Base-by-base conservation (phyloP, 495 filamentous ascomycete genomes). In the Penicillium antarcticum region DNA sequence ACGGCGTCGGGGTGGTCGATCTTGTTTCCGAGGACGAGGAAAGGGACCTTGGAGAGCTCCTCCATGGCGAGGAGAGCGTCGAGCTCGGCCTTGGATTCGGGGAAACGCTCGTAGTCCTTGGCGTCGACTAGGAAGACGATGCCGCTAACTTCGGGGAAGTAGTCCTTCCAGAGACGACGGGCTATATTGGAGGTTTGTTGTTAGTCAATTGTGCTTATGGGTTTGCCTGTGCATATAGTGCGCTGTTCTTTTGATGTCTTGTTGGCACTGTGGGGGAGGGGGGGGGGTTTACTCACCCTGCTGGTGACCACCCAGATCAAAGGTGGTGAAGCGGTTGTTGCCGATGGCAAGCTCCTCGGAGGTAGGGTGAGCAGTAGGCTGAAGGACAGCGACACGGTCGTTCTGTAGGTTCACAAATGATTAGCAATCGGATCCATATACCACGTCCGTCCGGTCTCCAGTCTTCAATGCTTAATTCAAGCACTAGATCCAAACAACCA, bases 111-210 rank as follows among this genome's bases (percentile, higher is more conserved):
- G 72, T 87, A 85, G 73, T 98, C 95, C 75, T 95, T 95, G 56
- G 95, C 91, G 69, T 97, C 95, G 57, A 97, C 91, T 45, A 97
- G 86, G 81, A 97, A 98, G 48, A 98, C 94, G 61, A 96, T 95
- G 45, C 92, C 94, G 68, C 84, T 91, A 41, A 97, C 94, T 80
- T 98, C 94, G 67, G 94, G 95, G 86, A 97, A 95, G 72, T 95
- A 95, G 67, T 98, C 94, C 63, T 92, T 92, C 92, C 94, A 98
- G 53, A 97, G 83, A 61, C 95, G 91, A 42, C 95, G 92, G 47
- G 92, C 94, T 94, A 59, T 34, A 55, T 42, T 19, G 24, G 35
- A 45, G 37, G 39, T 26, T 33, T 33, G 23, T 33, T 17, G 21
- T 37, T 12, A 36, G 24, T 24, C 52, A 17, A 32, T 34, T 38